phyloP scores from a whole-genome alignment of 805 yeast species.

The Metschnikowia koreensis region DNA sequence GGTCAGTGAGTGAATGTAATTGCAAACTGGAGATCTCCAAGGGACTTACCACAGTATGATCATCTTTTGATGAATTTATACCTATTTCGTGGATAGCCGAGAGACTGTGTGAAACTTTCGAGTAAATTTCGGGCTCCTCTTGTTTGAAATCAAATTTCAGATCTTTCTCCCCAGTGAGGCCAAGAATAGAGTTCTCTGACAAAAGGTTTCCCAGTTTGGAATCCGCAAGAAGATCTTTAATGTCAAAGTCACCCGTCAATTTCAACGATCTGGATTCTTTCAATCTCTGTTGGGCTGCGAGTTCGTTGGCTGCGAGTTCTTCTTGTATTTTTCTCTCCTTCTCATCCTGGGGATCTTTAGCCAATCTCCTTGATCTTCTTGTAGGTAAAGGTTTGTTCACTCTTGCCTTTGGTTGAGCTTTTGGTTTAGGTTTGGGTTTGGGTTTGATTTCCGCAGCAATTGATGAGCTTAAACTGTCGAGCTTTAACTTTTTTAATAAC shows the following conservation, averaged over 20 bases:
- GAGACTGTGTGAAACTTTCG: neutral
- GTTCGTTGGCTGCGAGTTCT: slow-evolving; percentile 42
- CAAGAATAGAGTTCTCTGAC: slow-evolving; percentile 21
- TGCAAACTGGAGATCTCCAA: neutral
- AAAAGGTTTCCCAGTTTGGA: slow-evolving; percentile 35
- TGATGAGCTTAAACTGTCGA: slow-evolving; percentile 55
- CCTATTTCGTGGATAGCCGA: neutral
- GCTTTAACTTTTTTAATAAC: slow-evolving; percentile 66
- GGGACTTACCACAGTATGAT: no score
- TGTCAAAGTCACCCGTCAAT: slow-evolving; percentile 61
- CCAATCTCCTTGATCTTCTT: slow-evolving; percentile 75
- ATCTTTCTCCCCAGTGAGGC: neutral
- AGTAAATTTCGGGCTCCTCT: neutral
- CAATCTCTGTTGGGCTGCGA: slow-evolving; percentile 9
- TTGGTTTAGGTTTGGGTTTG: slow-evolving; percentile 14
- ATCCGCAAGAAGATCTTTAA: slow-evolving; percentile 56
- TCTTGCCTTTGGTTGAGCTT: slow-evolving; percentile 16
- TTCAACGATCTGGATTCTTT: slow-evolving; percentile 49
- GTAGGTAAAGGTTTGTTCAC: slow-evolving; percentile 45
- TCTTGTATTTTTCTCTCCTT: slow-evolving; percentile 32
- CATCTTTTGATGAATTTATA: neutral
- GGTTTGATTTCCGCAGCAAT: slow-evolving; percentile 34
- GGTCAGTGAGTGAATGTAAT: slow-evolving; percentile 3
- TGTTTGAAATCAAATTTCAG: neutral
- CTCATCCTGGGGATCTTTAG: slow-evolving; percentile 45